Base-by-base conservation (phyloP, 768 basidiomycete genomes). In the Kondoa malvinella region DNA sequence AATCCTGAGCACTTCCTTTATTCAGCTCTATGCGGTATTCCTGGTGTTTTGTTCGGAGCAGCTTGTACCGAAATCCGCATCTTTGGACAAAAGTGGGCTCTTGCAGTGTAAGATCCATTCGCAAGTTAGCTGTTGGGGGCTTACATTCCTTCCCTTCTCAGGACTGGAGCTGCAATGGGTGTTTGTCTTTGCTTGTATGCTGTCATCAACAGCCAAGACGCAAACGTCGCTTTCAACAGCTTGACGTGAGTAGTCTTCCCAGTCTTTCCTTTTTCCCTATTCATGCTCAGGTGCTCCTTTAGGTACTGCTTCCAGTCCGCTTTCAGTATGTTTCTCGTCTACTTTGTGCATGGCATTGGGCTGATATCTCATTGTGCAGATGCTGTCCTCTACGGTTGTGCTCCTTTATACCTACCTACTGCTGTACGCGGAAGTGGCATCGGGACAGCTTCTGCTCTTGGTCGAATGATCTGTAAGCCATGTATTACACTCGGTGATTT, bases 41-140 rank as follows among this genome's bases (percentile, higher is more conserved):
- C 68, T 2, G 68, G 68, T 67, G 68, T 68, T 2, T 61, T 50
- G 2, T 31, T 68, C 29, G 68, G 68, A 15, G 68, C 68, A 4
- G 67, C 30, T 56, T 62, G 64, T 26, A 58, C 59, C 21, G 68
- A 68, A 50, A 57, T 68, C 67, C 25, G 31, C 17, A 32, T 33
- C 30, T 34, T 68, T 31, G 68, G 68, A 4, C 68, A 68, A 50
- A 68, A 68, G 30, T 68, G 64, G 63, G 31, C 68, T 31, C 4
- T 68, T 25, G 68, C 68, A 17, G 56, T 68, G 65, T 56, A 15
- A 67, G 68, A 1, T 57, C n/a, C n/a, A n/a, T n/a, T n/a, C n/a
- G n/a, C n/a, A n/a, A n/a, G n/a, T 50, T 50, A 8, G 40, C 12
- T 50, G 12, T 50, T 50, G 8, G 40, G 12, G 12, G 40, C 40